Conservation (phyloP, 179 eudicot species). For the Sideroxylon spinosum region DNA sequence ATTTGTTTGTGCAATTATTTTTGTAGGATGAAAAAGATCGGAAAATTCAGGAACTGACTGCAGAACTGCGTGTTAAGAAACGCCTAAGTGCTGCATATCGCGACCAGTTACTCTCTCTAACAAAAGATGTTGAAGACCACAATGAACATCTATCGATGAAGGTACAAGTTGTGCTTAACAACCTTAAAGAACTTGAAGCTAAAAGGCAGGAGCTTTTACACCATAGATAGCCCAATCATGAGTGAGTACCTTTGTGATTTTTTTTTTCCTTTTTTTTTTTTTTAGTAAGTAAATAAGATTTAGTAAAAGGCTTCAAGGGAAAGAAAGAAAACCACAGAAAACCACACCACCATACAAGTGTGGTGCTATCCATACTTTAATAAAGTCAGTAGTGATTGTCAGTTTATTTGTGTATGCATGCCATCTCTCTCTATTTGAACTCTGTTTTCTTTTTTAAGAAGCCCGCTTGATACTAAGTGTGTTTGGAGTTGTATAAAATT, state of each 20-base stretch:
- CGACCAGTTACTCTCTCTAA: constrained; percentile 41
- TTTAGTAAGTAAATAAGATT: no score
- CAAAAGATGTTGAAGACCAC: constrained; percentile 43
- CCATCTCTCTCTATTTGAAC: neutral
- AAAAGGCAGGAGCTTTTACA: constrained; percentile 25
- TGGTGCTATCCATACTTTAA: neutral
- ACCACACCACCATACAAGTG: neutral
- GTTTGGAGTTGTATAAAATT: no score
- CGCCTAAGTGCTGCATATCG: constrained; percentile 38
- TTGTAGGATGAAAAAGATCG: constrained; percentile 50
- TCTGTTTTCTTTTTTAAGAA: neutral
- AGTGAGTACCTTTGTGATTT: constrained; percentile 9
- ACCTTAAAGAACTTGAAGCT: constrained; percentile 32
- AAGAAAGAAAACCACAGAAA: no score
- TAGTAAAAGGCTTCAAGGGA: no score
- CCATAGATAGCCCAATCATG: constrained; percentile 12
- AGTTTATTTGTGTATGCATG: neutral
- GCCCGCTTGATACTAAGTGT: neutral
- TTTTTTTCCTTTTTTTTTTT: neutral
- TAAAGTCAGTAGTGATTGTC: neutral
- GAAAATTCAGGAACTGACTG: constrained; percentile 50
- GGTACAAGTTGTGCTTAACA: constrained; percentile 30
- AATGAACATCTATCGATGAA: constrained; percentile 35
- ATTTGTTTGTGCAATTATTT: constrained; percentile 1
- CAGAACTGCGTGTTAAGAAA: constrained; percentile 44